A percentile compares a stretch with the other conserved stretches of the same genome.
Evolutionary conservation across 129 eudicot species (phyloP).

Genomic region (Logfia minima): DNA sequence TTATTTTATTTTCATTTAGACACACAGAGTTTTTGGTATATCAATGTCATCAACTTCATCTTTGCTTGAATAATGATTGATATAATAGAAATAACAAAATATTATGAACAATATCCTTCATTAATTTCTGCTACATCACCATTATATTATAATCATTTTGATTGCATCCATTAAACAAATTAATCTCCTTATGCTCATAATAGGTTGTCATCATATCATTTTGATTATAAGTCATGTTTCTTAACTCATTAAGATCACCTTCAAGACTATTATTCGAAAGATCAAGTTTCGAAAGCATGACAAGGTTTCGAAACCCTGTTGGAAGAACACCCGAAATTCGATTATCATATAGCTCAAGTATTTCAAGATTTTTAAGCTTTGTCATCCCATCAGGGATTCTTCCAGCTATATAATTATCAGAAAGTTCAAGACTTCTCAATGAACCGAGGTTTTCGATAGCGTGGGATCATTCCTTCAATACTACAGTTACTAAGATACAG

Average conservation of each 20-base stretch:
- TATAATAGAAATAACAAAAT: no score
- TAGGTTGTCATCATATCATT: no score
- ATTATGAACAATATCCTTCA: no score
- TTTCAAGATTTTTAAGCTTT: constrained; percentile 43
- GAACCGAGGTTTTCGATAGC: constrained; percentile 48
- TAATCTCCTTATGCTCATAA: no score
- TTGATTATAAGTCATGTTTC: constrained; percentile 27
- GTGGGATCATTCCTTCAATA: constrained; percentile 55
- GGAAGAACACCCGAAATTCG: constrained; percentile 46
- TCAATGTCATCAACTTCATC: no score
- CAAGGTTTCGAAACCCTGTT: constrained; percentile 51
- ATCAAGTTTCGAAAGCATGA: constrained; percentile 47
- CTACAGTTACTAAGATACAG: constrained; percentile 63
- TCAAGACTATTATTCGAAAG: constrained; percentile 60
- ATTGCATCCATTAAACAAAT: no score
- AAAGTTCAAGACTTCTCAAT: constrained; percentile 55
- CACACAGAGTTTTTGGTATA: no score
- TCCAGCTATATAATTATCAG: constrained; percentile 44
- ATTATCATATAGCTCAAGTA: constrained; percentile 55
- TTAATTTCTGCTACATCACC: no score
- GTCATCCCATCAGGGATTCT: constrained; percentile 50
- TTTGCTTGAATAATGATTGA: no score
- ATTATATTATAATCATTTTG: no score
- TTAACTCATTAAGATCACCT: constrained; percentile 56
- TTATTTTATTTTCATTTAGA: no score